Evolutionary conservation across 2,329 filamentous ascomycete species (phyloP).

Genomic region (Lachnellula arida): DNA sequence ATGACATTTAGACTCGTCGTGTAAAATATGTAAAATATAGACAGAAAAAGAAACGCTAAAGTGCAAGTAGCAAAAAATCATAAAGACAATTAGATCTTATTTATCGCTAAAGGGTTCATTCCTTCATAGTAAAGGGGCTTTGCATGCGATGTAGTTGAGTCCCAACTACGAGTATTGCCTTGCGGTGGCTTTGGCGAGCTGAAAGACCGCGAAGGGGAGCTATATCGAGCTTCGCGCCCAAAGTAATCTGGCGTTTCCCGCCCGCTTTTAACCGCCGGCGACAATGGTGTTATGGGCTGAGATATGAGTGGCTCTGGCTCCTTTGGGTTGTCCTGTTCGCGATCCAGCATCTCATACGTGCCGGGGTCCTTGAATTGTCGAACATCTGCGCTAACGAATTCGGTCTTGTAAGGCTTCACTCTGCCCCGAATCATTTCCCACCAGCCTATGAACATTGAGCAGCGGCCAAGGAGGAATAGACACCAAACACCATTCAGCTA

Average conservation of each 20-base stretch:
- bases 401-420: slow-evolving; percentile 52
- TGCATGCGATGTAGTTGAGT: slow-evolving; percentile 23
- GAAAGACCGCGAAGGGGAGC: slow-evolving; percentile 43
- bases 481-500: slow-evolving; percentile 83
- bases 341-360: slow-evolving; percentile 75
- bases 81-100: slow-evolving; percentile 25
- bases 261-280: slow-evolving; percentile 25
- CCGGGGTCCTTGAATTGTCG: slow-evolving; percentile 57
- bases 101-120: slow-evolving; percentile 29
- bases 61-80: slow-evolving; percentile 8
- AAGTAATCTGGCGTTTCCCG: slow-evolving; percentile 35
- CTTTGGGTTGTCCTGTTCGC: slow-evolving; percentile 33
- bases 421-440: slow-evolving; percentile 53
- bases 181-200: slow-evolving; percentile 41
- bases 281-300: slow-evolving; percentile 21
- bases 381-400: slow-evolving; percentile 84
- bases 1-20: not conserved
- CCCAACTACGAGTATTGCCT: slow-evolving; percentile 17
- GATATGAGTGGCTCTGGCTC: slow-evolving; percentile 25
- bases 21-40: slow-evolving; percentile 2
- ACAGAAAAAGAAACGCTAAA: slow-evolving; percentile 21
- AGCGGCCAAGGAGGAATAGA: slow-evolving; percentile 73
- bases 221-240: slow-evolving; percentile 41
- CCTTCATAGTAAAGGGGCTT: slow-evolving; percentile 15
- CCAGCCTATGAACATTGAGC: slow-evolving; percentile 86